Evolutionary conservation across 176 grass and related monocot species (phyloP).

Genomic region (Eragrostis curvula): DNA sequence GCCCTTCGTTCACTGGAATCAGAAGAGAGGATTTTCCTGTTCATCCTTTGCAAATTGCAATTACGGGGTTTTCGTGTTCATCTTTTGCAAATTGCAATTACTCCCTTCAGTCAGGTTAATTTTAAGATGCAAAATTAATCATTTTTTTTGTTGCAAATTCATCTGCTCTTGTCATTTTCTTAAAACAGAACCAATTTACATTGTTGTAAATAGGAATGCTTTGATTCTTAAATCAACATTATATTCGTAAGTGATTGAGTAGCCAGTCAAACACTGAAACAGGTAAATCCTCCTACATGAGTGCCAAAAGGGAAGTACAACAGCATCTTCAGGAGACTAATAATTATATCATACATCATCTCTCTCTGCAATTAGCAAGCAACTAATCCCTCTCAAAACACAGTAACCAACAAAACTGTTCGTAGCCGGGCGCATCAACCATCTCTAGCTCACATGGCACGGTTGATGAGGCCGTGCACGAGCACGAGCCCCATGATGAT

Average conservation of each 20-base stretch:
- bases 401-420: background rate
- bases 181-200: no score
- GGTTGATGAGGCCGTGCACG: conserved; percentile 77
- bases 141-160: no score
- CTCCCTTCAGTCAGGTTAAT: no score
- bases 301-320: no score
- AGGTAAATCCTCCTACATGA: no score
- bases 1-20: background rate
- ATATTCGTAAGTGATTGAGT: background rate
- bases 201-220: background rate
- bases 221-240: no score
- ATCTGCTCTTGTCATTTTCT: no score
- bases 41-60: background rate
- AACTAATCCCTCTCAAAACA: background rate
- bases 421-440: background rate
- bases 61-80: no score
- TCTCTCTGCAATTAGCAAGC: background rate
- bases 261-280: background rate
- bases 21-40: background rate
- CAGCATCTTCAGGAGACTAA: no score
- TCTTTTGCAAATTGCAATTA: no score
- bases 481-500: conserved; percentile 80
- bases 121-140: no score
- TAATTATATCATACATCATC: background rate
- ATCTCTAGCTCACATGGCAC: conserved; percentile 26